Evolutionary conservation across 768 basidiomycete species (phyloP), one percentile per base, ranked within the genome.

Genomic region (Stropharia rugosoannulata): DNA sequence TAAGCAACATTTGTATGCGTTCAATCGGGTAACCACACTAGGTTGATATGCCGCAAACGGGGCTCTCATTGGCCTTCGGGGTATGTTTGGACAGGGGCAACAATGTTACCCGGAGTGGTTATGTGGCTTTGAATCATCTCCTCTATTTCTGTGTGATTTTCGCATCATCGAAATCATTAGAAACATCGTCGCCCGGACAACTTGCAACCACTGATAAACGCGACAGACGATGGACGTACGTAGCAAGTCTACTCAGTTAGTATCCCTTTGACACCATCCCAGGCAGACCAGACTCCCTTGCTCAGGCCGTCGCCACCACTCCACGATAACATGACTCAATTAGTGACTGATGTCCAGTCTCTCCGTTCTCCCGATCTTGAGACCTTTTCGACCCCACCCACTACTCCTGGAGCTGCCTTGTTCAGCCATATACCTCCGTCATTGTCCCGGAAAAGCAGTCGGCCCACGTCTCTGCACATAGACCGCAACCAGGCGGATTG

Each of bases 381-480:
- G 53, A 70, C 70, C 29, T 77, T 75, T 62, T 74, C 75, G n/a
- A 76, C 77, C 12, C 76, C 76, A 32, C 73, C 75, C 18, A 70
- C 73, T 0, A 75, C 75, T 4, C 75, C 74, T 44, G 66, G 64
- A 22, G 63, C 62, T 51, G 56, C 57, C 40, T 54, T 55, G 46
- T 37, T 52, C 19, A 44, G 60, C 38, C 32, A 57, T 55, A 68
- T 69, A 41, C 66, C 59, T 5, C 77, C 77, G 5, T 75, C 78
- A 11, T 64, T 78, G 27, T 76, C 77, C 8, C 69, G 79, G 36
- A 71, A 73, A 49, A 69, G 59, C 56, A 78, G 75, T 62, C 73
- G 76, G 51, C 80, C 79, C 0, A 70, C 73, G 27, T 79, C 75
- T 15, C 70, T 83, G 41, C 74, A 73, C 51, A 74, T 81, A 52